These are phyloP conservation scores for Camellia sinensis DNA, from an alignment of 148 eudicot genomes.

Conservation along the genomic window DNA sequence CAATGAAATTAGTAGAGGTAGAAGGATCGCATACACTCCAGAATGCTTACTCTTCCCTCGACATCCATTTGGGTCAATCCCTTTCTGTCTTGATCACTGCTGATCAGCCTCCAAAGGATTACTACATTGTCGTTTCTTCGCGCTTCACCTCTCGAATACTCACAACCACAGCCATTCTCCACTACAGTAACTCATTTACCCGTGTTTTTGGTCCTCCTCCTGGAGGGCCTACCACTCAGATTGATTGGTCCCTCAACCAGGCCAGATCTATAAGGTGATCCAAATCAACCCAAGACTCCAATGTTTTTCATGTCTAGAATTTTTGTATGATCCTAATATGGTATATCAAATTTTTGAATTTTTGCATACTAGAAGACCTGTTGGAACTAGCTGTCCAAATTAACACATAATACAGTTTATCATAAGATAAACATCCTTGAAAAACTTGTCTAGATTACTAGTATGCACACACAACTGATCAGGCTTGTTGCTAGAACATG, in stretches of 20 bases:
- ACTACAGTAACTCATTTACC: slow-evolving; percentile 69
- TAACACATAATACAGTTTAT: too few species aligned
- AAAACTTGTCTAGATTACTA: too few species aligned
- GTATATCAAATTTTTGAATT: too few species aligned
- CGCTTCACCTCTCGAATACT: slow-evolving; percentile 73
- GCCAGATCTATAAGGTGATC: slow-evolving; percentile 73
- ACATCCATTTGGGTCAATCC: slow-evolving; percentile 90
- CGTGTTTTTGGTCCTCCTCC: slow-evolving; percentile 71
- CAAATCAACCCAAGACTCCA: neutral
- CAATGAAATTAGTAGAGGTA: slow-evolving; percentile 71
- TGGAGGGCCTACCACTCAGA: slow-evolving; percentile 66
- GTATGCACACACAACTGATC: too few species aligned
- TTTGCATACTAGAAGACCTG: too few species aligned
- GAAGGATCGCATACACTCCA: slow-evolving; percentile 97
- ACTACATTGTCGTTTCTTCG: slow-evolving; percentile 71
- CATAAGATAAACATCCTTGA: too few species aligned
- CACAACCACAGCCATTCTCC: slow-evolving; percentile 72
- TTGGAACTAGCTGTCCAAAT: too few species aligned
- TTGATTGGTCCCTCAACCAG: slow-evolving; percentile 67
- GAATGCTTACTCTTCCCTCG: slow-evolving; percentile 58
- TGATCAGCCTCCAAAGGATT: slow-evolving; percentile 76
- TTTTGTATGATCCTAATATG: too few species aligned
- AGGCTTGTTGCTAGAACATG: too few species aligned
- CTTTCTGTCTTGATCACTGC: slow-evolving; percentile 80
- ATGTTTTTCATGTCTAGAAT: too few species aligned